Conservation (phyloP, 345 rosid genomes). For the Citrus hindsii region DNA sequence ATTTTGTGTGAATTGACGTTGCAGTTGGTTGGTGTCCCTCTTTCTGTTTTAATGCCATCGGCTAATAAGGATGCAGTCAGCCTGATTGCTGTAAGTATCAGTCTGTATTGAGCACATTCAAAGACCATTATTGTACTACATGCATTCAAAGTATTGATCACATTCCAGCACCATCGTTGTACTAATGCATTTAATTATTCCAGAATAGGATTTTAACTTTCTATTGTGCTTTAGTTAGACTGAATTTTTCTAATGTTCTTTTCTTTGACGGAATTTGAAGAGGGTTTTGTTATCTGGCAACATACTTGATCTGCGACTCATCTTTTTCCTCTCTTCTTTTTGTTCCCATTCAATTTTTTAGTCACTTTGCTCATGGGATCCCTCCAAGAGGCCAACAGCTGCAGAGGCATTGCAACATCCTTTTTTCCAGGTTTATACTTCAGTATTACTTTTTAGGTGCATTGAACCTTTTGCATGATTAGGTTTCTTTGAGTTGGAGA, state of each 20-base stretch:
- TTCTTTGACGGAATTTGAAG: neutral
- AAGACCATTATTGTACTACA: neutral
- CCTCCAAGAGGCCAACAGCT: constrained; percentile 77
- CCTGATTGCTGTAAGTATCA: constrained; percentile 53
- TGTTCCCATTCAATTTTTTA: constrained; percentile 22
- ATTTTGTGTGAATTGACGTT: constrained; percentile 6
- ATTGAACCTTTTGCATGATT: neutral
- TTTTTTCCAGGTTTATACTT: constrained; percentile 71
- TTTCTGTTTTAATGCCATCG: constrained; percentile 55
- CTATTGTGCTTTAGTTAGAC: neutral
- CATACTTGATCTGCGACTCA: neutral
- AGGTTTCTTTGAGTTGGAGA: neutral
- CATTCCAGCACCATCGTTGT: neutral
- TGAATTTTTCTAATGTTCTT: neutral
- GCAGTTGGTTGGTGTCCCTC: constrained; percentile 56
- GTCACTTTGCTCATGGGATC: constrained; percentile 98
- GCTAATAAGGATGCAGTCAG: constrained; percentile 65
- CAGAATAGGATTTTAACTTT: neutral
- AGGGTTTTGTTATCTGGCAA: neutral
- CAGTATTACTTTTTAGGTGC: neutral
- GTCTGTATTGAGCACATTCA: neutral
- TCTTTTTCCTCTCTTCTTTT: neutral
- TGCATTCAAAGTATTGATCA: neutral
- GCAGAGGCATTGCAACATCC: constrained; percentile 94
- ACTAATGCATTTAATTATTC: neutral